Base-by-base conservation (phyloP, 441 rosid genomes). In the Bruguiera hainesii region DNA sequence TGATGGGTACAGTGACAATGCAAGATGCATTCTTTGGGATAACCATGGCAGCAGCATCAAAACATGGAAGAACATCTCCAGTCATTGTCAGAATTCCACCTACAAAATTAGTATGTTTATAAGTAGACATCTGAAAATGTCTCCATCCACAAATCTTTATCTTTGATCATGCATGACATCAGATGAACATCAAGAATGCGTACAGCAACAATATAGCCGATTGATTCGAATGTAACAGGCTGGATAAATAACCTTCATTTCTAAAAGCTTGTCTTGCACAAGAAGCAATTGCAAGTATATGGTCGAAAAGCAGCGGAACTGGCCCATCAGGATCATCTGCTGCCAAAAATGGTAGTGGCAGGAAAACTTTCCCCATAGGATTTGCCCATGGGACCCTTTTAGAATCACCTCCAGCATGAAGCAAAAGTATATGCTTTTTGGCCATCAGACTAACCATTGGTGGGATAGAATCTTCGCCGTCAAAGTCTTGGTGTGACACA, bases 331-430 rank as follows among this genome's bases (percentile, higher is more conserved):
- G 93, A 39, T 94, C 96, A 80, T 94, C 92, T 25, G 87, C 82
- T 50, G 99, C 98, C 79, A 94, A 81, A 81, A 75, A 94, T 20
- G 99, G 99, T 61, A 94, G 97, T 15, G 99, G 98, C 39, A 91
- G 78, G 80, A 91, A 94, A 28, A 91, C 92, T 75, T 94, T 94
- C 56, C 97, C 99, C 99, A 94, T 91, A 66, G 98, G 99, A 72
- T 94, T 94, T 7, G 98, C 98, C 99, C 98, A 94, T 0, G 99
- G 98, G 7, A 94, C 97, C 72, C 99, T 83, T 83, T 94, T 94
- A 58, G 98, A 94, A 81, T 94, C 98, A 65, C 99, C 99, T 71
- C 98, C 99, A 69, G 99, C 99, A 83, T 91, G 99, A 81, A 91
- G 94, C 85, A 94, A 76, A 59, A 94, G 73, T 63, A 94, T 86